Conservation (phyloP, 2,329 filamentous ascomycete genomes). For the Colletotrichum agaves region DNA sequence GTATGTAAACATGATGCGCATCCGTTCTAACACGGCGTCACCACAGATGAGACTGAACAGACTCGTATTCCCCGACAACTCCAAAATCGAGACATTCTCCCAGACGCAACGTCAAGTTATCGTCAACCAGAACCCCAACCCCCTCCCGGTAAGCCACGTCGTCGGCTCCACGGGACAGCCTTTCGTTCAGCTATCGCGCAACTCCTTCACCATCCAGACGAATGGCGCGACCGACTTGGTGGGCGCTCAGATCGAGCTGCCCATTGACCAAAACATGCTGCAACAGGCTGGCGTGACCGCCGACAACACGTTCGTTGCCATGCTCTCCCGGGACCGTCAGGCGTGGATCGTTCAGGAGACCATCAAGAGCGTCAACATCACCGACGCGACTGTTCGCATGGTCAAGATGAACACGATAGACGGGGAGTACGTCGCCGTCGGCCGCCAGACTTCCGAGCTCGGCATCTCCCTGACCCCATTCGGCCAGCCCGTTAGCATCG, state of each 20-base stretch:
- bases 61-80: slow-evolving; percentile 39
- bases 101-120: slow-evolving; percentile 40
- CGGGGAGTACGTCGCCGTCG: slow-evolving; percentile 40
- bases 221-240: slow-evolving; percentile 40
- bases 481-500: slow-evolving; percentile 38
- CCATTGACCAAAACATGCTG: slow-evolving; percentile 38
- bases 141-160: slow-evolving; percentile 39
- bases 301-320: slow-evolving; percentile 40
- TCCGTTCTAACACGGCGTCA: not conserved
- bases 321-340: slow-evolving; percentile 39
- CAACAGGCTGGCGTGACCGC: slow-evolving; percentile 38
- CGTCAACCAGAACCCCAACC: slow-evolving; percentile 41
- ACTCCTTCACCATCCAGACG: slow-evolving; percentile 40
- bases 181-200: slow-evolving; percentile 40
- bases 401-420: slow-evolving; percentile 39
- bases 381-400: slow-evolving; percentile 40
- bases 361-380: slow-evolving; percentile 40
- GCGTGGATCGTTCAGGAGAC: slow-evolving; percentile 40
- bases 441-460: slow-evolving; percentile 39
- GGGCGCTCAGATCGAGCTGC: slow-evolving; percentile 39
- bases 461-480: slow-evolving; percentile 39
- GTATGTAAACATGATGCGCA: not conserved
- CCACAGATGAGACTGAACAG: slow-evolving; percentile 40
- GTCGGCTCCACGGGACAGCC: slow-evolving; percentile 41
- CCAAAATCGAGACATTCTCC: slow-evolving; percentile 41